These are phyloP conservation scores for Abeoforma whisleri DNA, from an alignment of 78 protist genomes.

Conservation along the genomic window DNA sequence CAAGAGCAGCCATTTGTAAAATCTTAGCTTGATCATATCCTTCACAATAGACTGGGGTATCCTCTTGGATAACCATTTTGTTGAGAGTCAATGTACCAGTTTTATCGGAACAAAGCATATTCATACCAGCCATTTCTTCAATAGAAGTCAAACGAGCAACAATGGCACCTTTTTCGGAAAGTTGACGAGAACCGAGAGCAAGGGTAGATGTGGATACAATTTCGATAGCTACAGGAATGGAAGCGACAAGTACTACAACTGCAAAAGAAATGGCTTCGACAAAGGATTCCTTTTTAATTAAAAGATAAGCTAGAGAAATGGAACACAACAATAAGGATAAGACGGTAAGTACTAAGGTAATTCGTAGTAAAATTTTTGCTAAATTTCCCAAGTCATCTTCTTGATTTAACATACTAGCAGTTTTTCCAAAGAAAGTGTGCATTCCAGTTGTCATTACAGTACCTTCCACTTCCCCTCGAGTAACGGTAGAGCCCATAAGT, in stretches of 20 bases:
- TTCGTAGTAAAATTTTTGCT: constrained; percentile 5
- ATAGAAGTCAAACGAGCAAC: constrained; percentile 69
- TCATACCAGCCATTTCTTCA: constrained; percentile 44
- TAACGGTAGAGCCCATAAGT: constrained; percentile 65
- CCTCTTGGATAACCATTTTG: constrained; percentile 52
- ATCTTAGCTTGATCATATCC: neutral
- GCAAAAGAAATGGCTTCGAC: constrained; percentile 3
- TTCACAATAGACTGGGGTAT: constrained; percentile 35
- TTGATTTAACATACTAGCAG: constrained; percentile 55
- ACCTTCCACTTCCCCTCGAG: constrained; percentile 69
- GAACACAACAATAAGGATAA: constrained; percentile 12
- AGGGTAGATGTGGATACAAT: constrained; percentile 64
- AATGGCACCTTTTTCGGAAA: constrained; percentile 63
- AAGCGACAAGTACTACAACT: constrained; percentile 58
- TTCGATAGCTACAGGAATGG: constrained; percentile 67
- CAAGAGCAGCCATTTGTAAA: constrained; percentile 15
- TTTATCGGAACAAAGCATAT: constrained; percentile 71
- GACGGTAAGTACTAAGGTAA: constrained; percentile 7
- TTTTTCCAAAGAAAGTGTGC: constrained; percentile 71
- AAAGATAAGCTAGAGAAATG: neutral
- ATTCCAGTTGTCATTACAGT: constrained; percentile 65
- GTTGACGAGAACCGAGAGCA: constrained; percentile 71
- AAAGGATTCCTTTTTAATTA: constrained; percentile 1
- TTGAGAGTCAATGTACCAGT: constrained; percentile 93
- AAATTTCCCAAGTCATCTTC: constrained; percentile 18